Conservation (phyloP, 1,284 basidiomycete species). For the Rhodotorula sp. region DNA sequence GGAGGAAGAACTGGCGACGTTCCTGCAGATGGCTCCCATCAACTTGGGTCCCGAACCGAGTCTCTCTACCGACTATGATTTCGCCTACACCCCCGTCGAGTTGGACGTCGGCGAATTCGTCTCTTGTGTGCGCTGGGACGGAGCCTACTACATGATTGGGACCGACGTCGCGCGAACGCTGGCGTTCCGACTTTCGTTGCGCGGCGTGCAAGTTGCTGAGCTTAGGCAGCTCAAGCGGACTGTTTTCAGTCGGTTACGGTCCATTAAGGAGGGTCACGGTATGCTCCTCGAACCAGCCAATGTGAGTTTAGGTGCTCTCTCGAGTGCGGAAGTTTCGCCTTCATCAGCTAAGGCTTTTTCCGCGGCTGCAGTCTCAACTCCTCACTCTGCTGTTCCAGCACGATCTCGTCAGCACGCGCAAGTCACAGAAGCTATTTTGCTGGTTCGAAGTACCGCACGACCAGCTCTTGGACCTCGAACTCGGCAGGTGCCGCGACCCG, state of each 20-base stretch:
- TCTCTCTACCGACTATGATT: too few relatives aligned
- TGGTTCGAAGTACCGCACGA: constrained; percentile 92
- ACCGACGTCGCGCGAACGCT: constrained; percentile 76
- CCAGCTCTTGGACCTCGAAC: constrained; percentile 64
- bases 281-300: neutral
- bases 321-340: constrained; percentile 46
- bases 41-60: too few relatives aligned
- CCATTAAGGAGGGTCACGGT: neutral
- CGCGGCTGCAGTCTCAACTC: constrained; percentile 69
- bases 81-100: too few relatives aligned
- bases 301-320: neutral
- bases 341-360: neutral
- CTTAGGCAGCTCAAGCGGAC: neutral
- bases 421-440: constrained; percentile 93
- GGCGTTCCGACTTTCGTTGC: constrained; percentile 85
- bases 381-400: constrained; percentile 89
- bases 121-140: constrained; percentile 84
- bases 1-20: too few relatives aligned
- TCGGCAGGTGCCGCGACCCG: neutral
- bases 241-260: neutral
- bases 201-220: constrained; percentile 59
- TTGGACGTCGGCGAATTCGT: constrained; percentile 47
- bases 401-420: constrained; percentile 90
- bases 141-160: constrained; percentile 85
- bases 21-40: too few relatives aligned